These are phyloP conservation scores for Pyrenochaeta sp. DNA, from an alignment of 2,329 filamentous ascomycete genomes.

Conservation along the genomic window DNA sequence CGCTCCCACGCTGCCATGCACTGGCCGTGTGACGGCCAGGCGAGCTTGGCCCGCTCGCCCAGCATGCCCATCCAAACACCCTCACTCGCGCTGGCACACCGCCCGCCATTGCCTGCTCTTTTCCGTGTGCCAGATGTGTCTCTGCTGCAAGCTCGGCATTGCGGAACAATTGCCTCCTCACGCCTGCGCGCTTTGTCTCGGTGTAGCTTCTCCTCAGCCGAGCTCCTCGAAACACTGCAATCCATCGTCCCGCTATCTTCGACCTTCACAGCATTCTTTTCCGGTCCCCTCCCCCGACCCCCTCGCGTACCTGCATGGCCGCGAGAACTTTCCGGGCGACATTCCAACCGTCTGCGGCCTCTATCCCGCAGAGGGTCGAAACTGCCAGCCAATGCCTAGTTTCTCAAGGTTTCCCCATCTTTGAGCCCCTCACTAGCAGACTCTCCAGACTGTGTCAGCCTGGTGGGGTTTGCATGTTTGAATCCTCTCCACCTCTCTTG, in stretches of 20 bases:
- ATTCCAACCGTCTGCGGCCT: too few relatives aligned
- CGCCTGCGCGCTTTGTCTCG: slow-evolving; percentile 36
- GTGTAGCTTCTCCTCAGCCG: slow-evolving; percentile 23
- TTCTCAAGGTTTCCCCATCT: too few relatives aligned
- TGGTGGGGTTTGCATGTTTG: too few relatives aligned
- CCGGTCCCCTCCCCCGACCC: slow-evolving; percentile 11
- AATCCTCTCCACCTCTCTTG: too few relatives aligned
- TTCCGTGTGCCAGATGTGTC: slow-evolving; percentile 17
- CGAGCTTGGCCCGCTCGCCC: slow-evolving; percentile 18
- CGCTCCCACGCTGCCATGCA: too few relatives aligned
- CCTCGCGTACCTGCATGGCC: slow-evolving; percentile 16
- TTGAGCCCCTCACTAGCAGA: too few relatives aligned
- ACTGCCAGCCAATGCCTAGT: too few relatives aligned
- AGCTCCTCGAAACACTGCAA: slow-evolving; percentile 10
- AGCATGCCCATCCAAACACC: slow-evolving; percentile 5
- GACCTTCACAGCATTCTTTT: slow-evolving; percentile 10
- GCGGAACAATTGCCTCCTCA: slow-evolving; percentile 18
- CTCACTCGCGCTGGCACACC: slow-evolving; percentile 3
- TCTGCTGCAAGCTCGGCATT: slow-evolving; percentile 30
- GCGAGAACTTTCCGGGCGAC: too few relatives aligned
- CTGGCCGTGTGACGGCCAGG: slow-evolving; percentile 14
- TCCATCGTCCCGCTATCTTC: slow-evolving; percentile 7
- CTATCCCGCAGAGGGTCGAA: too few relatives aligned
- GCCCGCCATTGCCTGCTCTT: slow-evolving; percentile 18
- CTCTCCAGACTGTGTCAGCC: too few relatives aligned